Percentiles rank a stretch among this genome's conserved stretches.
phyloP scores from a whole-genome alignment of 129 eudicot genomes.

The Artemisia tridentata region DNA sequence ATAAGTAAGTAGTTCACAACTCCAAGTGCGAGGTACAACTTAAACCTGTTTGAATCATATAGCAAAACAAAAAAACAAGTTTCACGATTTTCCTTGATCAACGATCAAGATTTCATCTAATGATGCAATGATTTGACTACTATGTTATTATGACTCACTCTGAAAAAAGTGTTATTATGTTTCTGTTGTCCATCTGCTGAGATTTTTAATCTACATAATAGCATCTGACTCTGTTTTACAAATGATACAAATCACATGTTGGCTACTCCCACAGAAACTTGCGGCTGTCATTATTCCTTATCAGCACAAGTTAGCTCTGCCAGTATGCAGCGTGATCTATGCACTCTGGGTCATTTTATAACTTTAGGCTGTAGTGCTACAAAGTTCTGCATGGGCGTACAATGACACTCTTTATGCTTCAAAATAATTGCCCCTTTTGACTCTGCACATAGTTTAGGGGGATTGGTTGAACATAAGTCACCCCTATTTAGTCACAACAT shows the following conservation, averaged over 20 bases:
- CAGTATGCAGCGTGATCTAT: not conserved
- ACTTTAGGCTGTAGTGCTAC: not conserved
- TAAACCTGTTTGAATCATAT: not conserved
- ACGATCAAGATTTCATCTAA: too few species aligned
- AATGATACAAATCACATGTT: not conserved
- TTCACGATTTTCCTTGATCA: too few species aligned
- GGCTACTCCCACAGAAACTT: not conserved
- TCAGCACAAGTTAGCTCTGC: not conserved
- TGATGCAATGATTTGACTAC: too few species aligned
- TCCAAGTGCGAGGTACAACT: not conserved
- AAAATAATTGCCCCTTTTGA: not conserved
- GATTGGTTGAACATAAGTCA: not conserved
- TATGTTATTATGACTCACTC: too few species aligned
- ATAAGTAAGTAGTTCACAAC: conserved; percentile 11
- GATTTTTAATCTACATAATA: not conserved
- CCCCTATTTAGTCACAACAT: not conserved
- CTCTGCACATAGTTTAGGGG: not conserved
- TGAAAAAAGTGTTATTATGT: not conserved
- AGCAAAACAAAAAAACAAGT: too few species aligned
- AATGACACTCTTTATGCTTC: not conserved
- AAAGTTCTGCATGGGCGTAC: not conserved
- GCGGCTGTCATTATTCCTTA: not conserved
- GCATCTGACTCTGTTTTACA: not conserved
- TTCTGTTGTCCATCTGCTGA: not conserved
- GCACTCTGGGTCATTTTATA: not conserved